Evolutionary conservation across 2,329 filamentous ascomycete genomes (phyloP), one percentile per base, ranked within the genome.

Genomic region (Aureobasidium namibiae): DNA sequence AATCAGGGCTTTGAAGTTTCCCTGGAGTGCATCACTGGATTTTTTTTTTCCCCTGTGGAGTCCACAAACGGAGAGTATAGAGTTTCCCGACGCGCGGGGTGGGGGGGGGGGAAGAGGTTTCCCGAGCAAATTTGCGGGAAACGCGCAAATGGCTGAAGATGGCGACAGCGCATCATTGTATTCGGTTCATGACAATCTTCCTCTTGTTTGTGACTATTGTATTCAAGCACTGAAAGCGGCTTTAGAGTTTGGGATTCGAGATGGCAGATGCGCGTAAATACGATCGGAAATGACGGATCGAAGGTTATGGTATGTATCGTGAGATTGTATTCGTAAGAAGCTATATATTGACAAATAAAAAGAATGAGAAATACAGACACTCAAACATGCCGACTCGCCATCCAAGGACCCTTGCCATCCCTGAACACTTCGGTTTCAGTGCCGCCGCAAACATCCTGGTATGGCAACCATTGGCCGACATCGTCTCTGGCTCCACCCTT

Each of bases 391-490:
- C 21, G 29, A 11, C 14, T 42, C 14, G 45, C 26, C 3, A 29
- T 14, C 59, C 59, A 60, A 39, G 49, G 38, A 2, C 59, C 59
- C 13, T 60, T 33, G 14, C 42, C 50, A 34, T 60, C 59, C 16
- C 59, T n/a, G 8, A 60, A 60, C 2, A 60, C 36, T 26, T 60
- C 59, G 11, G 49, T 26, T n/a, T 48, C 41, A 5, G 34, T 48
- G n/a, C 50, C 50, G 6, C 21, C 38, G 13, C 59, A 60, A 4
- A 60, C 21, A 14, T 49, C 50, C 21, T 60, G 46, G 10, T 56
- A 60, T 31, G 41, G 34, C 21, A 60, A 26, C 59, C 59, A 60
- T 52, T 69, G 69, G 16, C 67, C 70, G 31, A 71, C 68, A 38
- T 72, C 73, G 16, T 56, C 31, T 11, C 59, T 41, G 1, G 34